Percentiles rank a stretch among this genome's conserved stretches.
phyloP scores from a whole-genome alignment of 352 stramenopile genomes.

The Pythium rhizo-oryzae region DNA sequence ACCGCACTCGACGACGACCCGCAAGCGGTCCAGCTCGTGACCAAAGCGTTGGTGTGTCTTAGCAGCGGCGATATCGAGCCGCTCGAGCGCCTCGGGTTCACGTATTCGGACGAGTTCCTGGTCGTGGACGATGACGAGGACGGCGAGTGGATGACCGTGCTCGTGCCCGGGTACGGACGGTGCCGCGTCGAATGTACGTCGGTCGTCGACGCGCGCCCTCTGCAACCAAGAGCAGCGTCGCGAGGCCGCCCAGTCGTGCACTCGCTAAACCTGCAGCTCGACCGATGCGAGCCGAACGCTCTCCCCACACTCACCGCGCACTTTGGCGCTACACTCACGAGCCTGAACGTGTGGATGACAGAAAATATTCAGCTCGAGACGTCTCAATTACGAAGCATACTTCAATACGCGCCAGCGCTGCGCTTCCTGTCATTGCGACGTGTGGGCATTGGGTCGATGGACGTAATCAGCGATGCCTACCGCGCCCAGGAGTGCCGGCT shows the following conservation, averaged over 20 bases:
- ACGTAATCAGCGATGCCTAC: conserved; percentile 9
- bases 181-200: conserved; percentile 3
- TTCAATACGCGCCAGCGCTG: background rate
- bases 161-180: conserved; percentile 11
- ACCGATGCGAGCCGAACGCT: background rate
- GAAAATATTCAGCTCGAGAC: background rate
- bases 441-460: conserved; percentile 6
- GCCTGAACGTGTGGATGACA: background rate
- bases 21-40: background rate
- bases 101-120: conserved; percentile 4
- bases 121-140: background rate
- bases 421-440: conserved; percentile 9
- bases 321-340: background rate
- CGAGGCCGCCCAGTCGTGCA: background rate
- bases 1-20: background rate
- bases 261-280: conserved; percentile 7
- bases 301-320: background rate
- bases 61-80: background rate
- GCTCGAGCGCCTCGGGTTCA: conserved; percentile 3
- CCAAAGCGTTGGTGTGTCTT: conserved; percentile 1
- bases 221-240: background rate
- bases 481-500: background rate
- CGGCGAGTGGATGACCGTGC: background rate
- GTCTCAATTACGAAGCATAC: background rate
- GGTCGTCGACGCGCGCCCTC: background rate